Conservation (phyloP, 139 green algal species). For the Ulvella scutata region DNA sequence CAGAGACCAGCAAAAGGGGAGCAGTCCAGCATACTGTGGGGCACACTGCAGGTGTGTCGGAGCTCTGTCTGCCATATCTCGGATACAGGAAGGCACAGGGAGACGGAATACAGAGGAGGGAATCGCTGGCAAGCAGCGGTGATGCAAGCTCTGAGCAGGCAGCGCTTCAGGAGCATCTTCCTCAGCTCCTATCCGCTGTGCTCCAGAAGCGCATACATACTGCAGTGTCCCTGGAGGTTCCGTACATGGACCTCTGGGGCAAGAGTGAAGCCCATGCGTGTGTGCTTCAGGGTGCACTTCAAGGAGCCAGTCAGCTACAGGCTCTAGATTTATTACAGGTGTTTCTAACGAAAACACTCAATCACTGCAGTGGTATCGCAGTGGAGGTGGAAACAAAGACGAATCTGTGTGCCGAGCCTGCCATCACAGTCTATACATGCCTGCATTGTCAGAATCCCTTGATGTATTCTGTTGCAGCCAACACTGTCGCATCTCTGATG, state of each 20-base stretch:
- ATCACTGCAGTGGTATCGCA: too few relatives aligned
- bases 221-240: neutral
- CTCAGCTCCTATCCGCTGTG: neutral
- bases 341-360: too few relatives aligned
- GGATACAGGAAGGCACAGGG: neutral
- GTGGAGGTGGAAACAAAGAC: too few relatives aligned
- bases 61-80: neutral
- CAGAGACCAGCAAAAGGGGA: too few relatives aligned
- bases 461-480: too few relatives aligned
- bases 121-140: neutral
- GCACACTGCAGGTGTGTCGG: neutral
- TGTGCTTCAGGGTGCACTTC: neutral
- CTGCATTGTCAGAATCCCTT: too few relatives aligned
- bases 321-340: neutral
- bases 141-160: neutral
- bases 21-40: too few relatives aligned
- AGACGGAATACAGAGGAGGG: neutral
- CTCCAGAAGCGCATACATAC: neutral
- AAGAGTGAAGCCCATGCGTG: neutral
- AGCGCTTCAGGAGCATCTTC: neutral
- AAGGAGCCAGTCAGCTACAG: neutral
- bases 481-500: too few relatives aligned
- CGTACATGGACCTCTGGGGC: neutral
- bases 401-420: too few relatives aligned
- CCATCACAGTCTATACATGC: too few relatives aligned